Conservation (phyloP, 495 filamentous ascomycete species). For the Talaromyces trachyspermus region DNA sequence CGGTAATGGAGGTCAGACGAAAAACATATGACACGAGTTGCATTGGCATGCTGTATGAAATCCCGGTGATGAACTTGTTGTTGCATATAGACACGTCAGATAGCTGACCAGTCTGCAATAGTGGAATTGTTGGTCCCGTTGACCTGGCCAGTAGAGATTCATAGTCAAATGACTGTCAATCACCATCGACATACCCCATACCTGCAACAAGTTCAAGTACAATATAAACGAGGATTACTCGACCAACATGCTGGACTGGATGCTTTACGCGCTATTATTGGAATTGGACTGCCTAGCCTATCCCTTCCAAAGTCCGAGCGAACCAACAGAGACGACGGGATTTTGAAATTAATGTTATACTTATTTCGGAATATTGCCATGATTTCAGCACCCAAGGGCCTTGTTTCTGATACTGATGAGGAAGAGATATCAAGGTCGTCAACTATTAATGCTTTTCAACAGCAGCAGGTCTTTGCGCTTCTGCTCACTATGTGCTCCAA, state of each 20-base stretch:
- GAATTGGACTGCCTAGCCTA: constrained; percentile 83
- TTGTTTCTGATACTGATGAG: constrained; percentile 65
- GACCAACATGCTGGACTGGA: constrained; percentile 60
- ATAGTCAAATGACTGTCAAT: constrained; percentile 80
- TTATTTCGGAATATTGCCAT: constrained; percentile 81
- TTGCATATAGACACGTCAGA: background rate
- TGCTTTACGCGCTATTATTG: constrained; percentile 70
- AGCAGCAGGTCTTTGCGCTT: constrained; percentile 82
- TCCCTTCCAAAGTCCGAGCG: constrained; percentile 69
- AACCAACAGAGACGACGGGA: constrained; percentile 74
- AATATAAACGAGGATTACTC: constrained; percentile 83
- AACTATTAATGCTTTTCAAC: constrained; percentile 78
- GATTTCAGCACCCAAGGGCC: constrained; percentile 60
- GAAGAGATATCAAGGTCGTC: constrained; percentile 82
- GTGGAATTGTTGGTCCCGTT: constrained; percentile 89
- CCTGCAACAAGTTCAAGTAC: constrained; percentile 75
- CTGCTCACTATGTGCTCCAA: constrained; percentile 81
- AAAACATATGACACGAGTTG: constrained; percentile 70
- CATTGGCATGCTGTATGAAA: constrained; percentile 64
- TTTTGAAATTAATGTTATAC: constrained; percentile 86
- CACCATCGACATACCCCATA: constrained; percentile 87
- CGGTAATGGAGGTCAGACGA: constrained; percentile 51
- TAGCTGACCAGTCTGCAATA: constrained; percentile 13
- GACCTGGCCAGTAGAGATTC: constrained; percentile 87
- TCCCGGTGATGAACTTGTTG: background rate